Base-by-base conservation (phyloP, 2,329 filamentous ascomycete species). In the Drechslera avenae region DNA sequence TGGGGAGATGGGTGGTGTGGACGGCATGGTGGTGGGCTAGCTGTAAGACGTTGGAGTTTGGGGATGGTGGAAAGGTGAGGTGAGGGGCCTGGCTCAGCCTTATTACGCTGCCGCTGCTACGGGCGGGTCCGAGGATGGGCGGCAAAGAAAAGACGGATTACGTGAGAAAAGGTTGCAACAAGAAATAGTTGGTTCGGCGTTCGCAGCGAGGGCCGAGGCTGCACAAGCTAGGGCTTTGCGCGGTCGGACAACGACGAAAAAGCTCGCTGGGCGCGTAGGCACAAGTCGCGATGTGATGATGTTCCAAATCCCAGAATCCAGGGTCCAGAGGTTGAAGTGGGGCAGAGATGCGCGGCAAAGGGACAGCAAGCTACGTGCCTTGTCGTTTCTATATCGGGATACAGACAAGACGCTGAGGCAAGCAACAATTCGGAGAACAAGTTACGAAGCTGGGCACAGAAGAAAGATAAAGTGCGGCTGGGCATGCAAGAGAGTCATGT, bases 1-100 rank as follows among this genome's bases (percentile, higher is more conserved):
- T 8, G 63, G 56, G 23, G 62, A 57, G 14, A 58, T 47, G 47
- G 59, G 49, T n/a, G 54, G 46, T 41, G 52, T 28, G 10, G 42
- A 39, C 9, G 58, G 8, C 56, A 63, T 60, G 17, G 9, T 26
- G 32, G n/a, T n/a, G n/a, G n/a, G 30, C 21, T 23, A 13, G 4
- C 9, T 28, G 31, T 21, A 13, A 23, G 14, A 12, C 19, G 23
- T 26, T 9, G 4, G 17, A 21, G 23, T 13, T 17, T 36, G 2
- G 9, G 34, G 4, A 19, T 2, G 17, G 7, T 36, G 12, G 33
- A 18, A 17, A 28, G 26, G 26, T 28, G 26, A 28, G 26, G 10
- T 3, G 4, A 28, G 26, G 26, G 26, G 3, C 26, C 9, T 28
- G 26, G 26, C 26, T 28, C 26, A 28, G 26, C 26, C 26, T 28